Evolutionary conservation across 208 protist species (phyloP), one percentile per base, ranked within the genome.

Genomic region (Trypanosoma boissoni): DNA sequence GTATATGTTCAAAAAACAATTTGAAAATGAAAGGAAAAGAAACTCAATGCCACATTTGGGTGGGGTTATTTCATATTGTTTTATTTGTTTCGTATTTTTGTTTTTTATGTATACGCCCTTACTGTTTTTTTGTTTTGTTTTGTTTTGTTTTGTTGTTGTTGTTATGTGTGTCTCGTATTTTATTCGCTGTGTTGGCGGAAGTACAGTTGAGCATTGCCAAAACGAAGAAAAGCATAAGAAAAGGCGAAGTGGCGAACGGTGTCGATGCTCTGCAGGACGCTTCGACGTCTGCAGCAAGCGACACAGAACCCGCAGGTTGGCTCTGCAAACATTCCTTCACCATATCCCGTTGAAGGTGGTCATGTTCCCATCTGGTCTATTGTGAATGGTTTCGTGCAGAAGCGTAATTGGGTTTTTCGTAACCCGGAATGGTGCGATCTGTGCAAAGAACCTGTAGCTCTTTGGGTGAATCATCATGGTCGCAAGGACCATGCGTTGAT

Each of bases 401-500:
- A 91, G 58, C 85, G 91, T 20, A 82, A 89, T 61, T 96, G 91
- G 88, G 75, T 83, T 1, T 83, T 81, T 61, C 73, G 81, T 26
- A 93, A 88, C 50, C 73, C 85, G 20, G 59, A 86, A 64, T 96
- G 91, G 91, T 96, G 91, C 54, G 81, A 91, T 52, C 69, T 96
- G 29, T 96, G 91, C 86, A 86, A 83, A 57, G 87, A 96, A 67
- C 91, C 91, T 5, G 72, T 93, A 10, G 76, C 69, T 26, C 55
- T 88, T 16, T 96, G 91, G 91, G 67, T 91, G 48, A 90, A 94
- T 60, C 91, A 96, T 64, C 72, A 83, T 23, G 82, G 91, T 39
- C 75, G 88, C 32, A 94, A 94, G 56, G 91, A 96, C 48, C 91
- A 96, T 74, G 83, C 86, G 1, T 63, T 96, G 65, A 56, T 96